Evolutionary conservation across 331 rosid genomes (phyloP), one percentile per base, ranked within the genome.

Genomic region (Spiraea crenata): DNA sequence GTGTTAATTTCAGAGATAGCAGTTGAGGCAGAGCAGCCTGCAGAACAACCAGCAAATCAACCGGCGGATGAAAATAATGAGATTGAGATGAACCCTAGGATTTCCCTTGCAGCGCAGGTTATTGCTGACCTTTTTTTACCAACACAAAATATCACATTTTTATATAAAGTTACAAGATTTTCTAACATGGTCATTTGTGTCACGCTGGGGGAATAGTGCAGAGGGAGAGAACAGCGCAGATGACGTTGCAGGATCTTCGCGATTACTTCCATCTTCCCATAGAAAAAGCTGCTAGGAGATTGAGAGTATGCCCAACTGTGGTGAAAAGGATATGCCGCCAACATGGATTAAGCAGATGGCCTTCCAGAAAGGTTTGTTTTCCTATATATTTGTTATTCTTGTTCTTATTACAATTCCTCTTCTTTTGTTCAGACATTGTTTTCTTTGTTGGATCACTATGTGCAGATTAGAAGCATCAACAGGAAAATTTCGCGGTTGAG

Each of bases 251-350:
- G 35, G 90, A 93, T 59, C 78, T 86, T 15, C 50, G 75, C 0
- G 71, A 65, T n/a, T 71, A 72, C 61, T 86, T 90, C 44, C 92
- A 87, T 79, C 74, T 88, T 8, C 87, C 95, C 0, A 81, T 93
- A 6, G 85, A 80, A n/a, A 89, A 82, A 15, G 90, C 96, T 20
- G 73, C 95, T 3, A 72, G 14, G 70, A 45, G 45, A 17, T 19
- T 87, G 72, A 67, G 76, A 0, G 57, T 93, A 0, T 89, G 98
- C 50, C 82, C 85, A 6, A 81, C 97, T 1, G 96, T 83, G 6
- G 56, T 93, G 12, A 90, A 93, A 80, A 90, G 84, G 81, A 74
- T 89, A 5, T 89, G 97, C 55, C 95, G 98, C 37, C 73, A 55
- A 58, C 66, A 66, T 35, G 76, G 81, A 5, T 71, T 93, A 67